Percentiles rank a stretch among this genome's conserved stretches.
Conservation (phyloP, 495 filamentous ascomycete species). For the Annulohypoxylon maeteangense region DNA sequence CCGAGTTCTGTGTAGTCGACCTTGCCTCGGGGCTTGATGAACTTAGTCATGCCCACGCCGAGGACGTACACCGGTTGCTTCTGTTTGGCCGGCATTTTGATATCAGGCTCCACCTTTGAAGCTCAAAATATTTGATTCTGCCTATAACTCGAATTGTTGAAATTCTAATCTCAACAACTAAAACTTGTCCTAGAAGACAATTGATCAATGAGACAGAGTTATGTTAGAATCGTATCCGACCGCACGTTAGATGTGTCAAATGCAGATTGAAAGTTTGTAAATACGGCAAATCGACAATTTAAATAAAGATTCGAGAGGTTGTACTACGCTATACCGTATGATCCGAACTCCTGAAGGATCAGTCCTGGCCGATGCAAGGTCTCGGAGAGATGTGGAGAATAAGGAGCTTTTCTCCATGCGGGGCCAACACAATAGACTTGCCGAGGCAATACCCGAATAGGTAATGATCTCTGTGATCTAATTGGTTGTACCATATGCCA, state of each 20-base stretch:
- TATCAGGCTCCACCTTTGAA: background rate
- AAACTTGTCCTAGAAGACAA: background rate
- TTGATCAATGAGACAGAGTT: background rate
- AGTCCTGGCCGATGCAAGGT: background rate
- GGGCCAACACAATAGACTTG: constrained; percentile 3
- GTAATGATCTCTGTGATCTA: constrained; percentile 4
- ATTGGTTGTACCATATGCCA: background rate
- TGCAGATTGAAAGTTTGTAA: background rate
- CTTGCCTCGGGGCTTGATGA: constrained; percentile 96
- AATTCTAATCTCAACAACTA: background rate
- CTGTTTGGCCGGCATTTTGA: constrained; percentile 57
- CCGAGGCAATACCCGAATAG: constrained; percentile 38
- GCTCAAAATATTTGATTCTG: background rate
- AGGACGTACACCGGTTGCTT: constrained; percentile 77
- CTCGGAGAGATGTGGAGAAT: constrained; percentile 11
- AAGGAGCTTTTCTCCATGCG: constrained; percentile 3
- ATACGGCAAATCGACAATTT: background rate
- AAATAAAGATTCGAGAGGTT: constrained; percentile 3
- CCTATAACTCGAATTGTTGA: background rate
- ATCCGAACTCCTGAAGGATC: constrained; percentile 5
- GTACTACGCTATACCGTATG: background rate
- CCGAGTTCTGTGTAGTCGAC: constrained; percentile 90
- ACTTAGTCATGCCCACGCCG: constrained; percentile 98
- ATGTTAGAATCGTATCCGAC: background rate
- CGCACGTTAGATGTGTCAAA: background rate